Conservation (phyloP, 129 eudicot genomes). For the Mikania micrantha region DNA sequence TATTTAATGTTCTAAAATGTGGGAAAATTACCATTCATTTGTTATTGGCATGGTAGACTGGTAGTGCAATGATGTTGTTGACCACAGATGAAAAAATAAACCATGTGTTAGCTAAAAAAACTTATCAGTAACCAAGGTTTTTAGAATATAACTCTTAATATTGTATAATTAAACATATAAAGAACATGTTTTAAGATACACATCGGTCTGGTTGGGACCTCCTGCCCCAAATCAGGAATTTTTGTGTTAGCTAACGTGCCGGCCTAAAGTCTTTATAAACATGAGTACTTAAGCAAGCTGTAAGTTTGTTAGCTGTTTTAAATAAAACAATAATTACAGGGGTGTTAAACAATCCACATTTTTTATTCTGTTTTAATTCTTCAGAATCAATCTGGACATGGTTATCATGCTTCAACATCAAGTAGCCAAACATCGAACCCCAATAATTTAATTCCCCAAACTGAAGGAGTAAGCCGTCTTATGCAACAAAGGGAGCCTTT, state of each 20-base stretch:
- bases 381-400: conserved; percentile 23
- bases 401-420: conserved; percentile 22
- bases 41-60: not conserved
- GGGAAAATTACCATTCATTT: not conserved
- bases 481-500: conserved; percentile 23
- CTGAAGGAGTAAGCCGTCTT: conserved; percentile 7
- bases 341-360: not conserved
- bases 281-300: not conserved
- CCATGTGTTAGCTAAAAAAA: too few species aligned
- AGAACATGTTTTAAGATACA: not conserved
- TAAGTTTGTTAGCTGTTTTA: not conserved
- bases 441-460: not conserved
- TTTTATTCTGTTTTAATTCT: conserved; percentile 12
- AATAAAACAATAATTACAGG: not conserved
- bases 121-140: too few species aligned
- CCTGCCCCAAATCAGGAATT: too few species aligned
- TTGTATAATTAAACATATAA: not conserved
- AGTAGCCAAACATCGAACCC: not conserved
- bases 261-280: not conserved
- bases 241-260: not conserved
- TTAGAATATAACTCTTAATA: not conserved
- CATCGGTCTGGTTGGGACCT: too few species aligned
- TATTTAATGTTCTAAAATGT: not conserved
- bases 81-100: too few species aligned
- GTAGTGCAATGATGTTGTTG: not conserved